Conservation (phyloP, 176 grass and related monocot genomes). For the Oryza glaberrima region DNA sequence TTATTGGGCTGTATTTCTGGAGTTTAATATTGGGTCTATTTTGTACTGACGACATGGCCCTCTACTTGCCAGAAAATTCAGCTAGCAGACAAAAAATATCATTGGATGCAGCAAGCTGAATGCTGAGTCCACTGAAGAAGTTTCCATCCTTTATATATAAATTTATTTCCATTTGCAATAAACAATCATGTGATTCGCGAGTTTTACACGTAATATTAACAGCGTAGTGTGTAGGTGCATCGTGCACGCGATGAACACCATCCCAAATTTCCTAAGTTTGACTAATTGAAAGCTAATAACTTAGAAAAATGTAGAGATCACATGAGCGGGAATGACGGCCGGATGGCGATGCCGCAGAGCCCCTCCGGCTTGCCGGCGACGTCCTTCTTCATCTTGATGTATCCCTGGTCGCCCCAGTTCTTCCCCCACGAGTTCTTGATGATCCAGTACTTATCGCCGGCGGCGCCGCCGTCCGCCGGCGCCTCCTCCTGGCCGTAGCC, state of each 20-base stretch:
- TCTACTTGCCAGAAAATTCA: background rate
- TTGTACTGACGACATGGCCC: background rate
- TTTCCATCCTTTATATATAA: background rate
- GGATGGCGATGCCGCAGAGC: slow-evolving; percentile 73
- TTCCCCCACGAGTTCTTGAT: slow-evolving; percentile 79
- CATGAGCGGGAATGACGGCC: slow-evolving; percentile 58
- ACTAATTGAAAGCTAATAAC: background rate
- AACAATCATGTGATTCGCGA: background rate
- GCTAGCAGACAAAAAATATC: background rate
- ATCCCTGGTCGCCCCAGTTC: slow-evolving; percentile 64
- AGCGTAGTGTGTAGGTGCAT: background rate
- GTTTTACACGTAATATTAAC: background rate
- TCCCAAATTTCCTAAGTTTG: background rate
- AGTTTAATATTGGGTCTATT: background rate
- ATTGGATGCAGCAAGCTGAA: background rate
- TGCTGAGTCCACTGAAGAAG: background rate
- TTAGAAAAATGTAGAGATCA: background rate
- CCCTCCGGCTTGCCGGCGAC: slow-evolving; percentile 55
- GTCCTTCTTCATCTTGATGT: slow-evolving; percentile 66
- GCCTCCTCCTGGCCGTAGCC: slow-evolving; percentile 40
- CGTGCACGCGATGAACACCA: background rate
- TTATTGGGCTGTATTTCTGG: no score
- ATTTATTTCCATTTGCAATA: background rate
- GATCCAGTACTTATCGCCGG: slow-evolving; percentile 57
- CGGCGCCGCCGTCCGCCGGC: background rate